A percentile compares a stretch with the other conserved stretches of the same genome.
Conservation (phyloP, 305 asterid genomes). For the Fraxinus angustifolia region DNA sequence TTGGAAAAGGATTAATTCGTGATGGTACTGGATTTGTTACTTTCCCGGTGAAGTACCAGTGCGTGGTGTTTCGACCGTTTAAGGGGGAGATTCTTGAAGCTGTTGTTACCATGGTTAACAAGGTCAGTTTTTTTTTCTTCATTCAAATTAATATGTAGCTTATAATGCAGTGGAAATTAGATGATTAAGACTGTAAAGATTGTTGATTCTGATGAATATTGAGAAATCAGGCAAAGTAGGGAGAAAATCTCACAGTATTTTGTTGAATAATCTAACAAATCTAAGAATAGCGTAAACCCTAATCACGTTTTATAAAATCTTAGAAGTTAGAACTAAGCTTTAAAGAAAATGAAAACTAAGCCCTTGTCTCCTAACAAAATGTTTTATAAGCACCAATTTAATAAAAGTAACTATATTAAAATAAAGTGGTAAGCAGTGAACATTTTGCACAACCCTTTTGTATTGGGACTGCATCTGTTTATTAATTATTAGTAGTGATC, state of each 20-base stretch:
- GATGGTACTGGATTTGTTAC: slow-evolving; percentile 95
- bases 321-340: neutral
- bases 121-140: slow-evolving; percentile 35
- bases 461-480: neutral
- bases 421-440: neutral
- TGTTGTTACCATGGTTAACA: slow-evolving; percentile 97
- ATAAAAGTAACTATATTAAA: neutral
- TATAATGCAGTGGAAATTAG: neutral
- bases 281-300: neutral
- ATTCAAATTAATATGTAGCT: neutral
- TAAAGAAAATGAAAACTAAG: neutral
- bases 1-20: slow-evolving; percentile 83
- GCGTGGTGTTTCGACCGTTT: slow-evolving; percentile 89
- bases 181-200: neutral
- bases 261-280: neutral
- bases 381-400: neutral
- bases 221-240: neutral
- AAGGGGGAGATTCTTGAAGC: slow-evolving; percentile 88
- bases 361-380: neutral
- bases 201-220: neutral
- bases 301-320: neutral
- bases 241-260: neutral
- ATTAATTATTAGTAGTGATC: neutral
- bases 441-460: neutral
- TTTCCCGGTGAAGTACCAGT: slow-evolving; percentile 86